Percentiles rank a stretch among this genome's conserved stretches.
Evolutionary conservation across 352 stramenopile genomes (phyloP).

Genomic region (Phytopythium litorale): DNA sequence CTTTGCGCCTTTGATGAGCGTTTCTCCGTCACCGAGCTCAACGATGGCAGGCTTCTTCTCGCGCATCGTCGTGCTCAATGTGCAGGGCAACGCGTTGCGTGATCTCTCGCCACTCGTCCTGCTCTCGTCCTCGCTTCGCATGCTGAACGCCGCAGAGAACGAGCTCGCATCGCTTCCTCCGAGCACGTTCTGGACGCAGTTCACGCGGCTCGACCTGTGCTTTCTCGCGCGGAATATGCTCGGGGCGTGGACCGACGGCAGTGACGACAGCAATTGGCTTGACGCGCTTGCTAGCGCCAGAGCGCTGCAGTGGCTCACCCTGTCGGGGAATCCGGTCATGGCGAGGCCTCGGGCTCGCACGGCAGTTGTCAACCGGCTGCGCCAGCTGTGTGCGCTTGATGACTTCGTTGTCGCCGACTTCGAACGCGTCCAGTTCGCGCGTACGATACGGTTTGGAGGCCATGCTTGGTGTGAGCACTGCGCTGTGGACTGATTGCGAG

Average conservation of each 20-base stretch:
- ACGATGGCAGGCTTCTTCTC: conserved; percentile 32
- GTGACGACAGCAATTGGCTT: background rate
- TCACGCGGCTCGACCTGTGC: conserved; percentile 39
- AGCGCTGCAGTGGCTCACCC: conserved; percentile 49
- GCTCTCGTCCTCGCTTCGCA: conserved; percentile 35
- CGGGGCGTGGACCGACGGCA: conserved; percentile 30
- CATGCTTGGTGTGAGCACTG: background rate
- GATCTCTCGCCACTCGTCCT: conserved; percentile 48
- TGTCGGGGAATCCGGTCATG: conserved; percentile 67
- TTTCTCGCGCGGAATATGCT: conserved; percentile 63
- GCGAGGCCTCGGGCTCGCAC: conserved; percentile 37
- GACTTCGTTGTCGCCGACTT: conserved; percentile 58
- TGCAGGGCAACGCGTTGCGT: conserved; percentile 55
- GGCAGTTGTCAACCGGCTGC: conserved; percentile 72
- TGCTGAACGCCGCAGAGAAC: conserved; percentile 64
- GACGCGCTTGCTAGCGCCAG: conserved; percentile 26
- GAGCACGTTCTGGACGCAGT: conserved; percentile 46
- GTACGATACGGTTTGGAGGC: conserved; percentile 13
- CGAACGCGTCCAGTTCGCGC: conserved; percentile 50
- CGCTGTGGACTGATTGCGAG: background rate
- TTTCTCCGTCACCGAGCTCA: background rate
- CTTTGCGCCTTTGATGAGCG: conserved; percentile 1
- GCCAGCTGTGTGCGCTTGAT: conserved; percentile 54
- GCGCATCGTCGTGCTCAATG: conserved; percentile 50
- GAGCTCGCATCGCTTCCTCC: conserved; percentile 40